These are phyloP conservation scores for Aspergillus fijiensis DNA, from an alignment of 2,329 filamentous ascomycete species.

Conservation along the genomic window DNA sequence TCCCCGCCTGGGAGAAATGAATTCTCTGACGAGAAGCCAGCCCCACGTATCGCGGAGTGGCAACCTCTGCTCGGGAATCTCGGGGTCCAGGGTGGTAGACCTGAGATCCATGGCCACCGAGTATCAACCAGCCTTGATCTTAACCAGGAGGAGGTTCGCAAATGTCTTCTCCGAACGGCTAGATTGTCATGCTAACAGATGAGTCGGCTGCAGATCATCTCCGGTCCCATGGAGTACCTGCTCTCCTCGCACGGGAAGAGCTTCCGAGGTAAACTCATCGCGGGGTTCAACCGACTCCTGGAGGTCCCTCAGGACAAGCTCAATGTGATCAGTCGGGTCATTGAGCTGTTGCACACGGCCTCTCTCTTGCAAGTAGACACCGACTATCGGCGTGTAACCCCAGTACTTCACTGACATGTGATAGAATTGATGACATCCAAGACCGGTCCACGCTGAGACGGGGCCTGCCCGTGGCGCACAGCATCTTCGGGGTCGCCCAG, in stretches of 20 bases:
- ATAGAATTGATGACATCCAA: conserved; percentile 51
- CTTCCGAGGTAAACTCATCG: conserved; percentile 43
- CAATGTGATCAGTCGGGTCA: conserved; percentile 41
- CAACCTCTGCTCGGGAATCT: no score
- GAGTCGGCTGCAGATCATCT: no score
- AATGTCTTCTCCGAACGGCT: no score
- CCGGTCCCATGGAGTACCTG: background rate
- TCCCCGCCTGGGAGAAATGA: no score
- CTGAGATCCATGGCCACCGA: no score
- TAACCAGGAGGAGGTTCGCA: no score
- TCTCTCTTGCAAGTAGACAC: conserved; percentile 37
- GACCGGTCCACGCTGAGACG: conserved; percentile 48
- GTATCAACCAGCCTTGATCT: no score
- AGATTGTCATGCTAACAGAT: no score
- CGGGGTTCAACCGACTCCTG: conserved; percentile 47
- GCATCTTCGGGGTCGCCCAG: conserved; percentile 50
- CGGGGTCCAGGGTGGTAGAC: no score
- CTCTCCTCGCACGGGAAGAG: conserved; percentile 40
- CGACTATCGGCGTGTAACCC: no score
- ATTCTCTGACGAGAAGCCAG: no score
- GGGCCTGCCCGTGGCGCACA: conserved; percentile 49
- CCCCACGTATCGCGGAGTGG: no score
- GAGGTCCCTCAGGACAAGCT: conserved; percentile 41
- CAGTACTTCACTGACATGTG: background rate
- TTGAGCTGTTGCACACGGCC: conserved; percentile 46